These are phyloP conservation scores for Yamadazyma laniorum DNA, from an alignment of 805 yeast species.

Conservation along the genomic window DNA sequence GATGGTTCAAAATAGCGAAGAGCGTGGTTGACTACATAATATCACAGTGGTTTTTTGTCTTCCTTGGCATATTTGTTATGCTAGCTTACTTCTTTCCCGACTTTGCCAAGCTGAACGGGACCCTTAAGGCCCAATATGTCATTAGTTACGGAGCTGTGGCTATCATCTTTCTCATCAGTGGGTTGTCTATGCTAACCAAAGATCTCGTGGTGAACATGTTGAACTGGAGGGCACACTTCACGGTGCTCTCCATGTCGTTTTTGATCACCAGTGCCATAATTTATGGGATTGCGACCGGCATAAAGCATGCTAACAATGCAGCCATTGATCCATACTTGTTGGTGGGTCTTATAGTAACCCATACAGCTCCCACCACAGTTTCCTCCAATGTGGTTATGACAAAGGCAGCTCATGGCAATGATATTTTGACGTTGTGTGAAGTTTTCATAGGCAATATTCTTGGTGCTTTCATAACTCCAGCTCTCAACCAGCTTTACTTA, in stretches of 20 bases:
- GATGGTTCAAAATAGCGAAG: conserved; percentile 7
- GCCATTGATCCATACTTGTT: conserved; percentile 68
- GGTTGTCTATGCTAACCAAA: conserved; percentile 69
- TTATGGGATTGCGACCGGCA: conserved; percentile 70
- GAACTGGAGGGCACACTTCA: conserved; percentile 81
- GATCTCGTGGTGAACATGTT: conserved; percentile 60
- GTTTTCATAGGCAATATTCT: conserved; percentile 81
- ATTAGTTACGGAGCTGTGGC: conserved; percentile 89
- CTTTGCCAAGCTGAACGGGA: conserved; percentile 82
- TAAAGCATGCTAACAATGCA: conserved; percentile 49
- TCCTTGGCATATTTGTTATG: conserved; percentile 68
- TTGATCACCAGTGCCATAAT: conserved; percentile 68
- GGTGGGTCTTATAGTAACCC: conserved; percentile 79
- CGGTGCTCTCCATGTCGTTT: conserved; percentile 66
- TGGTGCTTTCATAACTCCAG: conserved; percentile 89
- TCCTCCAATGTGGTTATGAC: conserved; percentile 94
- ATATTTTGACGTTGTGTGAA: conserved; percentile 72
- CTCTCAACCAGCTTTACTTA: conserved; percentile 70
- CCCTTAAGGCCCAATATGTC: conserved; percentile 68
- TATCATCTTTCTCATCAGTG: conserved; percentile 76
- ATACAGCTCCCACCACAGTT: conserved; percentile 89
- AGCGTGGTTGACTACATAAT: conserved; percentile 26
- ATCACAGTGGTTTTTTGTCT: conserved; percentile 73
- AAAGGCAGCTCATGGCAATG: conserved; percentile 79
- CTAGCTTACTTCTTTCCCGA: conserved; percentile 77